Percentiles rank a stretch among this genome's conserved stretches.
Evolutionary conservation across 1,284 basidiomycete species (phyloP).

Genomic region (Heterobasidion annosum): DNA sequence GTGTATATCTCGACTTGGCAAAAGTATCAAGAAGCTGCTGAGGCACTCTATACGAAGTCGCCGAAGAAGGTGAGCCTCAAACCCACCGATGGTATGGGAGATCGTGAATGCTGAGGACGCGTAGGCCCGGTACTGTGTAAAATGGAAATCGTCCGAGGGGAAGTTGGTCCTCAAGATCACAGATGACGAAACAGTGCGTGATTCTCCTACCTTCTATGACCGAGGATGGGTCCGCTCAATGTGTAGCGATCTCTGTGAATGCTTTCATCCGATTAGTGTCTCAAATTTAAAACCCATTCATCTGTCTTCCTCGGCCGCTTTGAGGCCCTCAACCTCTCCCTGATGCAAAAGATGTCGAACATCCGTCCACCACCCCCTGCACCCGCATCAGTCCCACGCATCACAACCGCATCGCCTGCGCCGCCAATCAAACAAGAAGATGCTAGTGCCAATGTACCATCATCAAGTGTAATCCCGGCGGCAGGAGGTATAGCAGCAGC

Average conservation of each 20-base stretch:
- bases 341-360: conserved; percentile 82
- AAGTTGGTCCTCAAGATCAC: conserved; percentile 88
- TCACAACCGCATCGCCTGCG: conserved; percentile 15
- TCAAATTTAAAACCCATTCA: conserved; percentile 92
- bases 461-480: neutral
- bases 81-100: neutral
- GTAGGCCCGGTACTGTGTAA: conserved; percentile 81
- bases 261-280: conserved; percentile 46
- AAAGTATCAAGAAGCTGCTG: conserved; percentile 79
- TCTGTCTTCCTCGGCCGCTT: conserved; percentile 93
- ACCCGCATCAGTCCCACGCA: conserved; percentile 5
- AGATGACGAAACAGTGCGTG: conserved; percentile 74
- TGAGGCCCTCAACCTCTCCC: conserved; percentile 77
- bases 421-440: conserved; percentile 1
- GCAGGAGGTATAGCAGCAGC: conserved; percentile 4
- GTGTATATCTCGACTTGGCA: conserved; percentile 79
- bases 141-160: conserved; percentile 77
- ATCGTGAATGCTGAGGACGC: conserved; percentile 5
- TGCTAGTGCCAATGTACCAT: conserved; percentile 14
- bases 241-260: neutral
- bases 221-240: neutral
- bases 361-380: conserved; percentile 21
- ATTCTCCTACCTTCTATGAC: neutral
- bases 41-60: conserved; percentile 70
- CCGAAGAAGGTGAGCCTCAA: conserved; percentile 56